Base-by-base conservation (phyloP, 371 early-diverging fungal genomes). In the Haplosporangium sp. region DNA sequence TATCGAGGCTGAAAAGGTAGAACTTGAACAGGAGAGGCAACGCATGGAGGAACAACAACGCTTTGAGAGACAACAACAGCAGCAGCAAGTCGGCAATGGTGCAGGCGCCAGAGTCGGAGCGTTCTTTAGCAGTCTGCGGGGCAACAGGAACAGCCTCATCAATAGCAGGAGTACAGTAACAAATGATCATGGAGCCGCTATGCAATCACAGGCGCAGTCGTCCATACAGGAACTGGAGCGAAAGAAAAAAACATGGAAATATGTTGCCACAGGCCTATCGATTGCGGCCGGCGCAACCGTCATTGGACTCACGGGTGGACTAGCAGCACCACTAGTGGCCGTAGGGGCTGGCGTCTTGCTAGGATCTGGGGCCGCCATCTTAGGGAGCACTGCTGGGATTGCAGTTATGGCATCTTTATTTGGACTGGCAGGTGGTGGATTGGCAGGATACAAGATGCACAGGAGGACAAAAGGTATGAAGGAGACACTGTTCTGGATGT, bases 271-370 rank as follows among this genome's bases (percentile, higher is more conserved):
- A 2, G 89, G 89, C 9, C 73, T 76, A 36, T 80, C 80, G 7
- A 86, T 86, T 21, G 89, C 88, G 18, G 90, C 86, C 18, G 91
- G 91, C 42, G 91, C 89, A 9, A 87, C 90, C 2, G 82, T 90
- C 1, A 88, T 91, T 64, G 91, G 89, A 62, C 63, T 91, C 57
- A 90, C 91, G 0, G 91, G 91, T 21, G 91, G 91, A 23, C 63
- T 91, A 48, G 91, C 91, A 5, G 90, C 91, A 13, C 91, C 91
- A 6, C 58, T 90, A 37, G 81, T 91, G 23, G 89, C 87, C 7
- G 87, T 87, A 42, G 70, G 88, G 0, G 72, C 90, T 23, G 86
- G 82, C 12, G 85, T 77, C 18, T 56, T 81, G 12, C 42, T 76
- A 12, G 87, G 88, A 7, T 73, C 88, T 21, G 89, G 87, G 10